Percentiles rank a stretch among this genome's conserved stretches.
Evolutionary conservation across 2,329 filamentous ascomycete species (phyloP).

Genomic region (Fusarium cicatricum): DNA sequence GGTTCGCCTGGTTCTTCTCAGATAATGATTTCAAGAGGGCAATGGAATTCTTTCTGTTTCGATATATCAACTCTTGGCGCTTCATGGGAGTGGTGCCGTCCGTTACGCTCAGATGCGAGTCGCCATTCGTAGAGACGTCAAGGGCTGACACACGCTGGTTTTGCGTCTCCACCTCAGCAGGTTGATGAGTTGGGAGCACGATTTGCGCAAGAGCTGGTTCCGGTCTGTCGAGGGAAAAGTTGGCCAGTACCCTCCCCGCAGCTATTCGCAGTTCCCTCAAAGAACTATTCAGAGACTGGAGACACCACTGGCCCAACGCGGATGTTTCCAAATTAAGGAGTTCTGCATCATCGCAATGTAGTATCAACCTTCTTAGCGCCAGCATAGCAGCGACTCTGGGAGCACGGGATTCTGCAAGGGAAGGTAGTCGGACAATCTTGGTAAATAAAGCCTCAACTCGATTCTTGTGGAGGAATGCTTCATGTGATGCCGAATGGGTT

Average conservation of each 20-base stretch:
- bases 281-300: constrained; percentile 84
- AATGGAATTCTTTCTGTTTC: constrained; percentile 72
- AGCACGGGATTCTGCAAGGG: constrained; percentile 63
- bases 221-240: constrained; percentile 62
- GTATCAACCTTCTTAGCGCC: constrained; percentile 72
- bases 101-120: background rate
- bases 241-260: constrained; percentile 72
- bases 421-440: constrained; percentile 54
- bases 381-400: constrained; percentile 76
- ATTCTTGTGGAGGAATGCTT: constrained; percentile 42
- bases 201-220: constrained; percentile 18
- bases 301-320: constrained; percentile 77
- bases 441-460: constrained; percentile 55
- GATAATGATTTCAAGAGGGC: constrained; percentile 77
- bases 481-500: constrained; percentile 5
- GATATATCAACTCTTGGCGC: constrained; percentile 40
- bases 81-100: constrained; percentile 24
- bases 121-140: background rate
- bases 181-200: constrained; percentile 13
- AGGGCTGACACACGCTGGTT: too few relatives aligned
- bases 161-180: background rate
- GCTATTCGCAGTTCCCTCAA: constrained; percentile 84
- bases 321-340: constrained; percentile 75
- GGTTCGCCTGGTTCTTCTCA: constrained; percentile 69
- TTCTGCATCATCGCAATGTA: constrained; percentile 67